Evolutionary conservation across 345 rosid genomes (phyloP).

Genomic region (Acer saccharum): DNA sequence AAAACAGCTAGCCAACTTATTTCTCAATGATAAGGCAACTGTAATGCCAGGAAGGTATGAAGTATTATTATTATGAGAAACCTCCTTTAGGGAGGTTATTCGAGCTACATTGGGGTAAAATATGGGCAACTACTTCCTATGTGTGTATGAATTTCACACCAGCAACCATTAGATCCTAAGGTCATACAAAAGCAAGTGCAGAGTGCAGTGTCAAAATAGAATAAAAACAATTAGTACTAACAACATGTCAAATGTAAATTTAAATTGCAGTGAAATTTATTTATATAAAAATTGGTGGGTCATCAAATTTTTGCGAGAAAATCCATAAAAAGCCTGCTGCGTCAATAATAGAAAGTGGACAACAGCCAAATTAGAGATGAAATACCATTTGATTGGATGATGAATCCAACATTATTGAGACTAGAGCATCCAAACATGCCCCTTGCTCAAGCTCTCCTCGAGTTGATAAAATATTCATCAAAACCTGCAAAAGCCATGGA

Average conservation of each 20-base stretch:
- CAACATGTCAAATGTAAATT: not conserved
- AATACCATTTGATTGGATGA: slow-evolving; percentile 90
- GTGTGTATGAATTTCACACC: too few species aligned
- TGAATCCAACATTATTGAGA: slow-evolving; percentile 85
- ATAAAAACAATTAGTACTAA: too few species aligned
- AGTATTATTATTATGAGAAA: not conserved
- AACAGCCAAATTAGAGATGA: not conserved
- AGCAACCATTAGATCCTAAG: too few species aligned
- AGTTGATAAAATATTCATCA: slow-evolving; percentile 74
- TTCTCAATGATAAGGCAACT: not conserved
- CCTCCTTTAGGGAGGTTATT: not conserved
- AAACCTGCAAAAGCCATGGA: slow-evolving; percentile 32
- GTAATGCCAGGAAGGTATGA: not conserved
- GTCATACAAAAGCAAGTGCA: too few species aligned
- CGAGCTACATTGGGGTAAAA: not conserved
- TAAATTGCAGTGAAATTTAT: not conserved
- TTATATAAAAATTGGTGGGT: not conserved
- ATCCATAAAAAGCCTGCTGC: not conserved
- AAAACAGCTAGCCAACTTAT: not conserved
- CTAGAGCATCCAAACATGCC: slow-evolving; percentile 89
- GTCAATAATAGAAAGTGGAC: not conserved
- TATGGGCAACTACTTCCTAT: not conserved
- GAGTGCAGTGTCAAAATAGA: too few species aligned
- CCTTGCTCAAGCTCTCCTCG: slow-evolving; percentile 84
- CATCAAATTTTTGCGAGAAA: not conserved